Conservation (phyloP, 768 basidiomycete genomes). For the Chalciporus piperatus region DNA sequence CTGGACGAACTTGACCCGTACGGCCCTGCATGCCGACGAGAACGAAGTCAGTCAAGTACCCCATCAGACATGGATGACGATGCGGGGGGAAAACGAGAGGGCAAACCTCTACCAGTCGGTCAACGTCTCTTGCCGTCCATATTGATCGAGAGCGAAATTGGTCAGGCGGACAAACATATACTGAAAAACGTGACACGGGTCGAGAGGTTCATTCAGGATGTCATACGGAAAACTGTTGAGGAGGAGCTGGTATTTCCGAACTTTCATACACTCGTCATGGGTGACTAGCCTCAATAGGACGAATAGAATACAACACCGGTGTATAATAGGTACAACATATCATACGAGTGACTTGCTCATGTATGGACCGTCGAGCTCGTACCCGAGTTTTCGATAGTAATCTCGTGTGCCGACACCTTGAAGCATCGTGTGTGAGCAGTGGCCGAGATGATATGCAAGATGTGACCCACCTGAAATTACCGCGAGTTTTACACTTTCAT, state of each 20-base stretch:
- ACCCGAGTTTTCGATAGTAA: constrained; percentile 93
- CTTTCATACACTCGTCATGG: constrained; percentile 77
- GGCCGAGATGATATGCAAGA: not conserved
- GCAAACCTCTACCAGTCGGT: constrained; percentile 76
- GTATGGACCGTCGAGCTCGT: constrained; percentile 94
- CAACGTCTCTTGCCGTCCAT: constrained; percentile 83
- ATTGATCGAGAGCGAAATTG: constrained; percentile 94
- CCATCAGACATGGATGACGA: constrained; percentile 68
- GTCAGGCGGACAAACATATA: constrained; percentile 93
- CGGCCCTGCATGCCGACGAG: constrained; percentile 64
- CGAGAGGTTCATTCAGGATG: constrained; percentile 93
- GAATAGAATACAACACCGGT: constrained; percentile 1
- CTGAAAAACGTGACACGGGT: constrained; percentile 94
- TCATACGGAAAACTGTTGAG: constrained; percentile 90
- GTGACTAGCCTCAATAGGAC: constrained; percentile 30
- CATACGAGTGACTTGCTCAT: constrained; percentile 84
- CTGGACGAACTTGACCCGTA: constrained; percentile 87
- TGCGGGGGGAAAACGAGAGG: constrained; percentile 39
- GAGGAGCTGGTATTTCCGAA: constrained; percentile 97
- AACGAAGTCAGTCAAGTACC: constrained; percentile 44
- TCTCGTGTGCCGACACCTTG: constrained; percentile 93
- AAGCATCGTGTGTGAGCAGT: constrained; percentile 6
- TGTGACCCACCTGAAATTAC: constrained; percentile 84
- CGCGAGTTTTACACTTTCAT: constrained; percentile 93
- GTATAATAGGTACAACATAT: constrained; percentile 18